Evolutionary conservation across 2,329 filamentous ascomycete species (phyloP).

Genomic region (Calonectria pteridis): DNA sequence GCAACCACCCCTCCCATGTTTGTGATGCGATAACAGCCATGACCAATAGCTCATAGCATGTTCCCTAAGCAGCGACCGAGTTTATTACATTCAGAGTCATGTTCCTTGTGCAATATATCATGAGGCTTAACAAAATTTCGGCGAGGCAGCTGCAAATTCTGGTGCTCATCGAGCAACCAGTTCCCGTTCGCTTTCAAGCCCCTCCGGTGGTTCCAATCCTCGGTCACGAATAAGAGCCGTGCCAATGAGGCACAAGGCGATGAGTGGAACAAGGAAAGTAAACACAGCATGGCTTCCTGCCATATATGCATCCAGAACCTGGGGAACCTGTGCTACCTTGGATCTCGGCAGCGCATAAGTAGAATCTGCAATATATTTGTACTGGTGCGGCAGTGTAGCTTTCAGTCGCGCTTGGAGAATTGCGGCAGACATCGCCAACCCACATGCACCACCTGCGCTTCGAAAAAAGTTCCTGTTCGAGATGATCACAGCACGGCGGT

Average conservation of each 20-base stretch:
- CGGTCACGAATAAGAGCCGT: conserved; percentile 24
- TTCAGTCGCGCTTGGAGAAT: conserved; percentile 53
- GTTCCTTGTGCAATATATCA: background rate
- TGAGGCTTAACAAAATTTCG: too few relatives aligned
- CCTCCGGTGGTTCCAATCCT: conserved; percentile 17
- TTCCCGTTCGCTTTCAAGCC: background rate
- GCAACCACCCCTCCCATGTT: background rate
- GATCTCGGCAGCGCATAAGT: conserved; percentile 21
- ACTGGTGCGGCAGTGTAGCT: conserved; percentile 38
- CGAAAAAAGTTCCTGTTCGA: conserved; percentile 74
- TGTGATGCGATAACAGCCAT: background rate
- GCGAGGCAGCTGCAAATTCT: background rate
- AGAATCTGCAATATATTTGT: conserved; percentile 23
- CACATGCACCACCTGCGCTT: conserved; percentile 66
- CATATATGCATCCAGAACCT: conserved; percentile 25
- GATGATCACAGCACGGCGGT: conserved; percentile 72
- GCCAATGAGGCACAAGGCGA: conserved; percentile 18
- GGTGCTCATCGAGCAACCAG: background rate
- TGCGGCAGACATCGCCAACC: conserved; percentile 69
- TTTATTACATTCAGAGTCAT: background rate
- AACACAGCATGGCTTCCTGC: conserved; percentile 24
- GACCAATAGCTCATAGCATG: background rate
- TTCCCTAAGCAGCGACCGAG: background rate
- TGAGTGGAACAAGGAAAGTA: conserved; percentile 21
- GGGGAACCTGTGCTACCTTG: background rate